Base-by-base conservation (phyloP, 2,329 filamentous ascomycete genomes). In the Lachnellula suecica region DNA sequence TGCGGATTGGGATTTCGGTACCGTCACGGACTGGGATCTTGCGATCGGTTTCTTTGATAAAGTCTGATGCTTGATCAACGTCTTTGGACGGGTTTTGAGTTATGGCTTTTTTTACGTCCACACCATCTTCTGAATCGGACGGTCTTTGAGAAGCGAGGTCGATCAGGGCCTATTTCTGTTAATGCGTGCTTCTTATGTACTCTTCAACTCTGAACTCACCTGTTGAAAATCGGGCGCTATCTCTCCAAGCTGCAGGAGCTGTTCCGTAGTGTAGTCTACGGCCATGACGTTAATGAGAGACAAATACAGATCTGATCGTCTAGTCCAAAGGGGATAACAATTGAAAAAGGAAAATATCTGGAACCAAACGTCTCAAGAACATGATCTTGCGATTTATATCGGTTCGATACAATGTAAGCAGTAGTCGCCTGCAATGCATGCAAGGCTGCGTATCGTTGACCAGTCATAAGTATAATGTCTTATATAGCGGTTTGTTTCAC, bases 21-120 rank as follows among this genome's bases (percentile, higher is more conserved):
- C 66, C 69, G 42, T 71, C 69, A 7, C 69, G 61, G 59, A 70
- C 64, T 4, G 56, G 51, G 22, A 72, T 68, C 47, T 64, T 59
- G 46, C 62, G 63, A 40, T 70, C 66, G 15, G 23, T 23, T 7
- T 22, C 20, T 15, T 20, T 43, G 15, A 43, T 20, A 24, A 20
- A 7, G 7, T 20, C 40, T 43, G 40, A 20, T 22, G 40, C 19
- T 6, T 15, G 40, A 20, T 7, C 9, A 20, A 20, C 7, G 15
- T 19, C 40, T 8, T 31, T 31, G n/a, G 22, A 11, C 4, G 8
- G 40, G 9, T 20, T 24, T 10, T 24, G 9, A 10, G 23, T 22
- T 22, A 23, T 43, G 9, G 19, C 40, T 20, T 23, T 11, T 11
- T 15, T 19, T 15, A 7, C 10, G 15, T 43, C 9, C 17, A 24